Conservation (phyloP, 129 eudicot genomes). For the Chrysanthemum lavandulifolium region DNA sequence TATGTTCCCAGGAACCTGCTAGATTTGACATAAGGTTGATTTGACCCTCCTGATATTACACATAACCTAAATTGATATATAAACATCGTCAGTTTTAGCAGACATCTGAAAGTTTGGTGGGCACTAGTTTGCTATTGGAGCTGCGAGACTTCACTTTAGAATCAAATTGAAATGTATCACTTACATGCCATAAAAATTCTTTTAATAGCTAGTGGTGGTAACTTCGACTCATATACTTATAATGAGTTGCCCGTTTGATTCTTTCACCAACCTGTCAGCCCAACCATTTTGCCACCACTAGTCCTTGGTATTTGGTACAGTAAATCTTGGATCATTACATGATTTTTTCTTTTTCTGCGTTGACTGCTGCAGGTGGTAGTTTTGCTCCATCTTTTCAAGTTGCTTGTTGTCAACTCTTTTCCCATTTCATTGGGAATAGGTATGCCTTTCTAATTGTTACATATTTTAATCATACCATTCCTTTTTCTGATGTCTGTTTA, state of each 20-base stretch:
- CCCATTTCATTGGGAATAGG: conserved; percentile 67
- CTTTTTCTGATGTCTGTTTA: conserved; percentile 9
- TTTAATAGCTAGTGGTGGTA: too few species aligned
- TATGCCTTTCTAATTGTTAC: conserved; percentile 21
- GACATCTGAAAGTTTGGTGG: not conserved
- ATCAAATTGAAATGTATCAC: not conserved
- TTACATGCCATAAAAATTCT: not conserved
- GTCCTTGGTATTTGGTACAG: not conserved
- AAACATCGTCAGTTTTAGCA: not conserved
- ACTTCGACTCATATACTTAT: too few species aligned
- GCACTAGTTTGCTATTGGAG: not conserved
- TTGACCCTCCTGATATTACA: not conserved
- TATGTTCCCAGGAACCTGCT: conserved; percentile 8
- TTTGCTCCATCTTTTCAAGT: conserved; percentile 49
- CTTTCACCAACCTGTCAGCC: too few species aligned
- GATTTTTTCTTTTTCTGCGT: not conserved
- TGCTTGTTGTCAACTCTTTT: conserved; percentile 48
- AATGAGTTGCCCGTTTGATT: too few species aligned
- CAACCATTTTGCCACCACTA: not conserved
- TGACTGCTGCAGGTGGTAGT: conserved; percentile 47
- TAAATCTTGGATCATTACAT: not conserved
- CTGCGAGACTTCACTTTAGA: not conserved
- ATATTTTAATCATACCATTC: not conserved
- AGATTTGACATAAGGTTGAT: not conserved
- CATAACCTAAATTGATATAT: not conserved